Conservation (phyloP, 2,329 filamentous ascomycete genomes). For the Fusarium albidum region DNA sequence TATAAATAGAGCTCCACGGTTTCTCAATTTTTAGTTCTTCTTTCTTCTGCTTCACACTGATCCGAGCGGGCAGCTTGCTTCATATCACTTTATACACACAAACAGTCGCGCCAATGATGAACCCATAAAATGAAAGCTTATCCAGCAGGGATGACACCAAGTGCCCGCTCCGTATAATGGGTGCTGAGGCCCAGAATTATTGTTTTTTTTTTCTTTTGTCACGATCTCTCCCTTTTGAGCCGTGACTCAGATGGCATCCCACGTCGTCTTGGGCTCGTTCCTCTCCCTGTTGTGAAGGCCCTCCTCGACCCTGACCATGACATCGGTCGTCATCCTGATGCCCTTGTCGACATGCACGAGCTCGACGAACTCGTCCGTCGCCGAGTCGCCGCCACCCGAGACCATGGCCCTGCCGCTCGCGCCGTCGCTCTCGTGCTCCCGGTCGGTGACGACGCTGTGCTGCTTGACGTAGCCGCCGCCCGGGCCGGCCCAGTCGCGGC, state of each 20-base stretch:
- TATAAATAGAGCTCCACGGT: too few relatives aligned
- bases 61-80: too few relatives aligned
- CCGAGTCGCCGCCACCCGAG: conserved; percentile 22
- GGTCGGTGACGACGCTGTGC: conserved; percentile 14
- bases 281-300: conserved; percentile 18
- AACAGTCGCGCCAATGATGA: too few relatives aligned
- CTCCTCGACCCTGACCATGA: conserved; percentile 32
- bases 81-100: too few relatives aligned
- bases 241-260: conserved; percentile 27
- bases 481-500: conserved; percentile 23
- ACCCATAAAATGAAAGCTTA: not conserved
- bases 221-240: too few relatives aligned
- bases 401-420: conserved; percentile 5
- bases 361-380: conserved; percentile 18
- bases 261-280: conserved; percentile 26
- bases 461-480: conserved; percentile 23
- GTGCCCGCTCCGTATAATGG: too few relatives aligned
- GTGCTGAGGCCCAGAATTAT: too few relatives aligned
- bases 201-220: too few relatives aligned
- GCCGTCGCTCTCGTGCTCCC: conserved; percentile 6
- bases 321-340: conserved; percentile 34
- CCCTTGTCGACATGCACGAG: conserved; percentile 25
- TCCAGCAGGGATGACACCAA: too few relatives aligned
- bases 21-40: too few relatives aligned
- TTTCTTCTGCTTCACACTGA: too few relatives aligned